Percentiles rank a stretch among this genome's conserved stretches.
These are phyloP conservation scores for Alternaria angustiovoidea DNA, from an alignment of 2,329 filamentous ascomycete genomes.

Conservation along the genomic window DNA sequence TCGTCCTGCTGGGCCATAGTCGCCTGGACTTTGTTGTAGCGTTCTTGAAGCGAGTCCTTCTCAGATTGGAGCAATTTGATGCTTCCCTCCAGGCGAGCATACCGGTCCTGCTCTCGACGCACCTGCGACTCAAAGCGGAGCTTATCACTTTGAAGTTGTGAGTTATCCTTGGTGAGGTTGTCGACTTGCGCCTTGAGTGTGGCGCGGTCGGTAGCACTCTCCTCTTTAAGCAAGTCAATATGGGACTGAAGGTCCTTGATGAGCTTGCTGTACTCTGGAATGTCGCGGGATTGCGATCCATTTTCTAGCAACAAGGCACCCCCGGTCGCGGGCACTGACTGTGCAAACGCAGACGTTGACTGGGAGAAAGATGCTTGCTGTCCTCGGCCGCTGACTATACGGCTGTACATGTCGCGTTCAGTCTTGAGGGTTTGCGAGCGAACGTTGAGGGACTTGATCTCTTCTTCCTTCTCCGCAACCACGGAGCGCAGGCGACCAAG, in stretches of 20 bases:
- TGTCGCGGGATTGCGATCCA: conserved; percentile 61
- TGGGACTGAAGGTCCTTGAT: conserved; percentile 88
- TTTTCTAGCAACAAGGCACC: conserved; percentile 33
- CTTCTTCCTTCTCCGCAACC: conserved; percentile 81
- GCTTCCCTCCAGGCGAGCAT: conserved; percentile 89
- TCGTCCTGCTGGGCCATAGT: conserved; percentile 89
- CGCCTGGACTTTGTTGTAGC: conserved; percentile 78
- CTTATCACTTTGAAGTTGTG: conserved; percentile 80
- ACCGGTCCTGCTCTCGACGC: conserved; percentile 80
- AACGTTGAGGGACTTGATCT: conserved; percentile 80
- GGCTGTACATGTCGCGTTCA: conserved; percentile 96
- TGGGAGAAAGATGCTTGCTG: conserved; percentile 59
- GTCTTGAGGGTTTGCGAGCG: conserved; percentile 93
- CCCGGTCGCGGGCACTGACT: conserved; percentile 27
- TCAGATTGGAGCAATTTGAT: conserved; percentile 84
- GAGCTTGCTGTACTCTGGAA: conserved; percentile 77
- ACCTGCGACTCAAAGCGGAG: conserved; percentile 82
- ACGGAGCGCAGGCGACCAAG: conserved; percentile 77
- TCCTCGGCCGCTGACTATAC: conserved; percentile 82
- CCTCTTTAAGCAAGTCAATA: conserved; percentile 88
- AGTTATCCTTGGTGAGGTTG: conserved; percentile 81
- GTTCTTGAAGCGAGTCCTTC: conserved; percentile 85
- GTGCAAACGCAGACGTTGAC: conserved; percentile 26
- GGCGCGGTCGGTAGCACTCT: conserved; percentile 80
- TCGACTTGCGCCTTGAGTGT: conserved; percentile 87